Evolutionary conservation across 2,329 filamentous ascomycete genomes (phyloP).

Genomic region (Neonectria punicea): DNA sequence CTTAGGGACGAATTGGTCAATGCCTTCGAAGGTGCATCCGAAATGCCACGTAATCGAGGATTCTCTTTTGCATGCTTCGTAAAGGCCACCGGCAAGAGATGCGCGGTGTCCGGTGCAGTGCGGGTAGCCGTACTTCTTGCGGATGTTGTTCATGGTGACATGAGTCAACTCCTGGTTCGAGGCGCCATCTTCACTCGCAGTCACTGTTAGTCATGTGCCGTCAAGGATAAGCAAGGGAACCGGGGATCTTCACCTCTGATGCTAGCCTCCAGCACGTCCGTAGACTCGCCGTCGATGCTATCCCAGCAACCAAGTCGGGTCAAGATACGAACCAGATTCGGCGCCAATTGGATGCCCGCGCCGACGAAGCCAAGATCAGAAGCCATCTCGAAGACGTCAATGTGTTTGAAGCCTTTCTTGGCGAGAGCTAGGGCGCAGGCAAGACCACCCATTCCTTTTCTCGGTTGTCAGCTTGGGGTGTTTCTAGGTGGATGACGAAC

Average conservation of each 20-base stretch:
- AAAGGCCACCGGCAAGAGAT: constrained; percentile 75
- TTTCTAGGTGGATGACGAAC: too few relatives aligned
- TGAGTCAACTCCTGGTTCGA: constrained; percentile 76
- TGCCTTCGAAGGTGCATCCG: constrained; percentile 62
- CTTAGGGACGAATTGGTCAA: constrained; percentile 68
- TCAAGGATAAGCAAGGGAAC: too few relatives aligned
- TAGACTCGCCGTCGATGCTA: constrained; percentile 76
- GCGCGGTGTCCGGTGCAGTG: constrained; percentile 85
- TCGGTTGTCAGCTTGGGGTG: too few relatives aligned
- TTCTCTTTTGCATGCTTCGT: constrained; percentile 74
- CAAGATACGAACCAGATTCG: constrained; percentile 83
- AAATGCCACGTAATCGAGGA: constrained; percentile 76
- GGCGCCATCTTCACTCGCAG: constrained; percentile 64
- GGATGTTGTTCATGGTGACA: constrained; percentile 75
- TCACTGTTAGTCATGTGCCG: not conserved
- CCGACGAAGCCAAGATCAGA: constrained; percentile 82
- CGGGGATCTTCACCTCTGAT: constrained; percentile 66
- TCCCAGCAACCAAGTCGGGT: constrained; percentile 79
- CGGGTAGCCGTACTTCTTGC: constrained; percentile 75
- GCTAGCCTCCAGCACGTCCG: constrained; percentile 75
- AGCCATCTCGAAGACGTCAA: constrained; percentile 50
- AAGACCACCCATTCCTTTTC: too few relatives aligned
- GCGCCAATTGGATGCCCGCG: constrained; percentile 84
- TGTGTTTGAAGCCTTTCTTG: too few relatives aligned
- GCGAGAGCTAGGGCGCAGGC: too few relatives aligned